These are phyloP conservation scores for Xylariales sp. DNA, from an alignment of 2,329 filamentous ascomycete genomes.

Conservation along the genomic window DNA sequence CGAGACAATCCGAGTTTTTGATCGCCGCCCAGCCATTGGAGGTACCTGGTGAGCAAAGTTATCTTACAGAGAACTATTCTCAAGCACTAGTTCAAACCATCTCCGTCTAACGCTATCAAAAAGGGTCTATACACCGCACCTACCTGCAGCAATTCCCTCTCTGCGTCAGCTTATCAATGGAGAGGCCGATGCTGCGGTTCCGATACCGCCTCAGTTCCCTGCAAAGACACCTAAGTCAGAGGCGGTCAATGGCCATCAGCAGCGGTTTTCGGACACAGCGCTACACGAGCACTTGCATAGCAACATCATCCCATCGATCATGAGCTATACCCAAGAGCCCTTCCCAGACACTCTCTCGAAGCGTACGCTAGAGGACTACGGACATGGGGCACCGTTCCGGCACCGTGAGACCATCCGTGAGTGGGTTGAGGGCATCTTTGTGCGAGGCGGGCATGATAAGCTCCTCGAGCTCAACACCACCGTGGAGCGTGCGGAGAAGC, in stretches of 20 bases:
- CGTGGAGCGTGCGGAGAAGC: conserved; percentile 48
- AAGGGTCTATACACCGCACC: conserved; percentile 28
- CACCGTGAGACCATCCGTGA: conserved; percentile 51
- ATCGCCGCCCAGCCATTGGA: conserved; percentile 35
- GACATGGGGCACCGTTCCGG: conserved; percentile 48
- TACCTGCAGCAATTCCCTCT: conserved; percentile 23
- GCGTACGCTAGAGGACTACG: conserved; percentile 41
- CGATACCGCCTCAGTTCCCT: conserved; percentile 38
- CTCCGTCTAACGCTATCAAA: conserved; percentile 2
- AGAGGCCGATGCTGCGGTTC: conserved; percentile 36
- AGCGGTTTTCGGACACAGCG: conserved; percentile 46
- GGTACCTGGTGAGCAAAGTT: conserved; percentile 12
- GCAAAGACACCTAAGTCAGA: conserved; percentile 31
- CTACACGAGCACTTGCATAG: conserved; percentile 56
- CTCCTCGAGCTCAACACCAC: conserved; percentile 48
- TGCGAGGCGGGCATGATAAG: conserved; percentile 19
- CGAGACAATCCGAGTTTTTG: conserved; percentile 53
- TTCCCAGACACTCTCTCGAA: conserved; percentile 36
- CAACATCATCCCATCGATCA: conserved; percentile 50
- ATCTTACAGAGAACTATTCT: too few relatives aligned
- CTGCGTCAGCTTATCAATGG: conserved; percentile 31
- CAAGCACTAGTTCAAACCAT: not conserved
- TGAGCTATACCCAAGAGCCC: conserved; percentile 52
- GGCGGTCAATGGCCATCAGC: conserved; percentile 26
- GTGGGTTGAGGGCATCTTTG: conserved; percentile 40